Percentiles rank a stretch among this genome's conserved stretches.
phyloP scores from a whole-genome alignment of 768 basidiomycete genomes.

The Trametes sanguinea region DNA sequence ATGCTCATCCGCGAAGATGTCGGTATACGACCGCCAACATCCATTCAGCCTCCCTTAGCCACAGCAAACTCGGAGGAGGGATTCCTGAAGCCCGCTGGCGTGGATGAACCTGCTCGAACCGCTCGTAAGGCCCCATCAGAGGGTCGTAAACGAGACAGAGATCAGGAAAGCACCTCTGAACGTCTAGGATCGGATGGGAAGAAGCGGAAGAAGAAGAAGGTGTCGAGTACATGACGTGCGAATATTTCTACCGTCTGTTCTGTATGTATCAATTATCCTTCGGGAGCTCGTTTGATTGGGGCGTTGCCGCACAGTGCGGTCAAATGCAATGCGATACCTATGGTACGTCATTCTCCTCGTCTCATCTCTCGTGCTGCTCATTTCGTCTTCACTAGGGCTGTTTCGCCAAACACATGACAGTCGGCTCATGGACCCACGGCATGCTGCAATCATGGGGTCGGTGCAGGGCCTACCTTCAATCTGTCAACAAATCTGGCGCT shows the following conservation, averaged over 20 bases:
- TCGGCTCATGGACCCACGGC: neutral
- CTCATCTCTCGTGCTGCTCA: neutral
- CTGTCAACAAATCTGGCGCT: too few species aligned
- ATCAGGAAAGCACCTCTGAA: slow-evolving; percentile 4
- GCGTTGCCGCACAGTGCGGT: neutral
- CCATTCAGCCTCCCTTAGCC: slow-evolving; percentile 1
- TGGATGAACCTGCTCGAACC: slow-evolving; percentile 45
- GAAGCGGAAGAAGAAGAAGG: slow-evolving; percentile 27
- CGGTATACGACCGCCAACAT: slow-evolving; percentile 11
- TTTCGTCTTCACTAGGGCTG: neutral
- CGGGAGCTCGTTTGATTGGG: neutral
- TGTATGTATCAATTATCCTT: too few species aligned
- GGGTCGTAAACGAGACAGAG: slow-evolving; percentile 20
- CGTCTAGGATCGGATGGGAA: slow-evolving; percentile 13
- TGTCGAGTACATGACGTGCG: slow-evolving; percentile 2
- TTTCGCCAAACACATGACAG: neutral
- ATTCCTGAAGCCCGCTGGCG: slow-evolving; percentile 60
- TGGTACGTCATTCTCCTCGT: slow-evolving; percentile 5
- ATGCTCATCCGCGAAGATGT: slow-evolving; percentile 29
- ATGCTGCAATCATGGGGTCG: too few species aligned
- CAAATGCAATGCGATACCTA: neutral
- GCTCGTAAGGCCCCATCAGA: neutral
- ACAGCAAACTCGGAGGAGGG: slow-evolving; percentile 3
- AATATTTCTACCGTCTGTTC: too few species aligned
- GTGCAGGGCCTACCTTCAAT: too few species aligned